These are phyloP conservation scores for Madurella fahalii DNA, from an alignment of 2,329 filamentous ascomycete species.

Conservation along the genomic window DNA sequence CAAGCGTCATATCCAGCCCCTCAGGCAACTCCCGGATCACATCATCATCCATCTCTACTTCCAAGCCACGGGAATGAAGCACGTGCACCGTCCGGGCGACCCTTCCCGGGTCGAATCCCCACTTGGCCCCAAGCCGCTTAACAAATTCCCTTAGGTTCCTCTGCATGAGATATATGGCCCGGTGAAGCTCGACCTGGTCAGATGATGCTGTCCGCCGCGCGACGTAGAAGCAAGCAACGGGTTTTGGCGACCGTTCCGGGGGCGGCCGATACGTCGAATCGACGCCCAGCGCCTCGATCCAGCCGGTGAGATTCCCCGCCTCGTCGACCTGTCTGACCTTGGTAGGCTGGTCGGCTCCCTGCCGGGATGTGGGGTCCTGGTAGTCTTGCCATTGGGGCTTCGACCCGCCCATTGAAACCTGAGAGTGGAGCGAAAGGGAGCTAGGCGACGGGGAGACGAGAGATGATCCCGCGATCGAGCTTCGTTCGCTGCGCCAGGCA, in stretches of 20 bases:
- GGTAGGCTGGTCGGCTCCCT: slow-evolving; percentile 50
- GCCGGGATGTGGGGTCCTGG: slow-evolving; percentile 45
- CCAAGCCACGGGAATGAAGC: slow-evolving; percentile 67
- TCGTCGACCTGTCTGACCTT: slow-evolving; percentile 53
- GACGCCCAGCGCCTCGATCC: slow-evolving; percentile 90
- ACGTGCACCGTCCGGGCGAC: slow-evolving; percentile 69
- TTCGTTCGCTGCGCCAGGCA: slow-evolving; percentile 52
- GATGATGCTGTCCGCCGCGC: slow-evolving; percentile 52
- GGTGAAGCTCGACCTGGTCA: slow-evolving; percentile 60
- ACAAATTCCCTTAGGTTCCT: slow-evolving; percentile 73
- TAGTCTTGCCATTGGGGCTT: slow-evolving; percentile 54
- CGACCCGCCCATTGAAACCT: slow-evolving; percentile 42
- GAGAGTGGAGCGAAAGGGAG: slow-evolving; percentile 59
- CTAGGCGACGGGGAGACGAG: slow-evolving; percentile 65
- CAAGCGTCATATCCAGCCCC: slow-evolving; percentile 84
- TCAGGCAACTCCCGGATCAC: slow-evolving; percentile 79
- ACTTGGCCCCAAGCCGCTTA: slow-evolving; percentile 70
- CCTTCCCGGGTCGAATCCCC: slow-evolving; percentile 68
- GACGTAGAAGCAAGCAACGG: slow-evolving; percentile 86
- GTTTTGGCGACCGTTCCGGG: slow-evolving; percentile 63
- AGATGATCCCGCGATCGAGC: slow-evolving; percentile 57
- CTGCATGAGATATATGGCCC: slow-evolving; percentile 79
- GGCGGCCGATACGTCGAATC: slow-evolving; percentile 81
- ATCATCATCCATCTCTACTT: slow-evolving; percentile 87
- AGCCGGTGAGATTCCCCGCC: slow-evolving; percentile 66